Conservation (phyloP, 2,329 filamentous ascomycete genomes). For the Biscogniauxia mediterranea region DNA sequence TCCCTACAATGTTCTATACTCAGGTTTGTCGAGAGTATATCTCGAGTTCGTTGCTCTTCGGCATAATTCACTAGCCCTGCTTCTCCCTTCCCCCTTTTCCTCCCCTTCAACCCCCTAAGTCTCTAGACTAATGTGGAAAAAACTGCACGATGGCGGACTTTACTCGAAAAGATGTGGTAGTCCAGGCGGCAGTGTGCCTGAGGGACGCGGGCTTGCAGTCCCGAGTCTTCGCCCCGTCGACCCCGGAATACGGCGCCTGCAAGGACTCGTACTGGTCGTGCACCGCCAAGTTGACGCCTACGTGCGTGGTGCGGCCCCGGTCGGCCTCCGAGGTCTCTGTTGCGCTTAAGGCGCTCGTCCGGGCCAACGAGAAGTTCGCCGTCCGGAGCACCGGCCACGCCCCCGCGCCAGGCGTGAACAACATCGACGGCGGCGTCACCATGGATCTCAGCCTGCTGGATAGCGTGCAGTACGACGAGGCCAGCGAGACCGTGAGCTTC, state of each 20-base stretch:
- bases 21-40: background rate
- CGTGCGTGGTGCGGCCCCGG: background rate
- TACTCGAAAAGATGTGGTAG: background rate
- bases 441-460: slow-evolving; percentile 27
- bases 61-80: background rate
- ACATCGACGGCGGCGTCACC: slow-evolving; percentile 38
- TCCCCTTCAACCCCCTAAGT: too few species aligned
- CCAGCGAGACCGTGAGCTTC: slow-evolving; percentile 28
- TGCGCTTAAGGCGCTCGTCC: background rate
- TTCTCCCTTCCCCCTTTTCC: background rate
- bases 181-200: background rate
- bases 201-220: background rate
- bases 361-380: slow-evolving; percentile 22
- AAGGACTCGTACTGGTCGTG: background rate
- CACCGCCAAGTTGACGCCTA: background rate
- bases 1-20: background rate
- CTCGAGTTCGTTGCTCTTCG: background rate
- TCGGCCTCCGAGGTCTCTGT: background rate
- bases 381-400: slow-evolving; percentile 44
- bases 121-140: too few species aligned
- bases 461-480: slow-evolving; percentile 21
- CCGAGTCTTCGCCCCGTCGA: background rate
- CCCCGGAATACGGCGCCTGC: background rate
- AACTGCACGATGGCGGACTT: background rate
- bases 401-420: slow-evolving; percentile 40